A percentile compares a stretch with the other conserved stretches of the same genome.
Conservation (phyloP, 2,329 filamentous ascomycete genomes). For the Trichoderma breve region DNA sequence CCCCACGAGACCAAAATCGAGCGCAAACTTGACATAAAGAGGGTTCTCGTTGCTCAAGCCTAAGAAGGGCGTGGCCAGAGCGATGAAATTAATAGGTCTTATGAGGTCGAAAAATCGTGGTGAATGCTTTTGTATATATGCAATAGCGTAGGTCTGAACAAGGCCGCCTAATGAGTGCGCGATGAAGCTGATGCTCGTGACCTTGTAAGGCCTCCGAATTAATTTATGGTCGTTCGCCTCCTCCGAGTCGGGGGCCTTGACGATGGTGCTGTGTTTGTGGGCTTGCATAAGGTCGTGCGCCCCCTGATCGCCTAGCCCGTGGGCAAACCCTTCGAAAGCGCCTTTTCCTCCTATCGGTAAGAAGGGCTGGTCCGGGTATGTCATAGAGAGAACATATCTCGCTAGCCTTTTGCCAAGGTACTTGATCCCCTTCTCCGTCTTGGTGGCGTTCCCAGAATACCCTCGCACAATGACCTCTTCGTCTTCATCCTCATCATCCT, state of each 20-base stretch:
- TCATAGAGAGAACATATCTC: conserved; percentile 84
- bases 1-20: conserved; percentile 96
- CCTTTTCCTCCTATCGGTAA: conserved; percentile 61
- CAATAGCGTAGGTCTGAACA: conserved; percentile 89
- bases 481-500: conserved; percentile 64
- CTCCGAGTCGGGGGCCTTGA: conserved; percentile 54
- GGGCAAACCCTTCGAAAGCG: conserved; percentile 42
- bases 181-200: conserved; percentile 93
- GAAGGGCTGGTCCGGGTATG: conserved; percentile 90
- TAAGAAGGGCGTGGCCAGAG: conserved; percentile 81
- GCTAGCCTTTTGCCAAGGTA: conserved; percentile 93
- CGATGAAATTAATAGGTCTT: conserved; percentile 84
- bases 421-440: conserved; percentile 93
- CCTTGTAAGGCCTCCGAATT: conserved; percentile 65
- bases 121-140: conserved; percentile 95
- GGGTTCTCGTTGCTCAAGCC: conserved; percentile 97
- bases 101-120: conserved; percentile 86
- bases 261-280: conserved; percentile 61
- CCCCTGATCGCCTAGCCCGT: conserved; percentile 38
- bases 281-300: conserved; percentile 47
- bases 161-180: conserved; percentile 88
- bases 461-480: conserved; percentile 87
- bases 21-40: conserved; percentile 91
- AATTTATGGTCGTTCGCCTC: conserved; percentile 32
- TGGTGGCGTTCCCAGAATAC: conserved; percentile 84